phyloP scores from a whole-genome alignment of 164 flowering plant species.

The Litsea cubeba region DNA sequence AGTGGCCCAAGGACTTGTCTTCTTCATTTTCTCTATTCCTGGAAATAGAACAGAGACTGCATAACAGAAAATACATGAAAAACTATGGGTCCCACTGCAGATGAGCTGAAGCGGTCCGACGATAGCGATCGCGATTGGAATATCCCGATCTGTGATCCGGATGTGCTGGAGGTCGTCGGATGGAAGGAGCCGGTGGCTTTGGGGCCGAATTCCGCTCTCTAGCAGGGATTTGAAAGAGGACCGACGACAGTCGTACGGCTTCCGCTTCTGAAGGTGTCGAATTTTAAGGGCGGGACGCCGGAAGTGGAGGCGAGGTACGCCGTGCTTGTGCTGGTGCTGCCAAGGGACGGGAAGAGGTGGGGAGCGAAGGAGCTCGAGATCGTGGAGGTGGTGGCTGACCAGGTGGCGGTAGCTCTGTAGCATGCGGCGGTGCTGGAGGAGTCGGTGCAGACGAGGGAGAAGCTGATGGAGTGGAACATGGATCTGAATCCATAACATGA shows the following conservation, averaged over 20 bases:
- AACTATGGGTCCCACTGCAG: no score
- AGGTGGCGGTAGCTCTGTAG: conserved; percentile 63
- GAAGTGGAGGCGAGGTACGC: conserved; percentile 23
- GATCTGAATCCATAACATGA: conserved; percentile 18
- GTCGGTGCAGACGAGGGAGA: conserved; percentile 45
- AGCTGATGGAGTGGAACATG: conserved; percentile 44
- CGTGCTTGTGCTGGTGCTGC: conserved; percentile 27
- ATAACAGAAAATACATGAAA: no score
- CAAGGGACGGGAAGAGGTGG: conserved; percentile 12
- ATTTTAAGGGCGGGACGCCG: conserved; percentile 29
- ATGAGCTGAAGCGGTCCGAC: neutral
- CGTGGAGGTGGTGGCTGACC: conserved; percentile 31
- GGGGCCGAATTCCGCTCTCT: conserved; percentile 14
- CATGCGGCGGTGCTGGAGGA: conserved; percentile 71
- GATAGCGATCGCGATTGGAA: neutral
- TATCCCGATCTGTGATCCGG: neutral
- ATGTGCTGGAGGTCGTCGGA: neutral
- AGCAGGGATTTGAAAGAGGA: conserved; percentile 8
- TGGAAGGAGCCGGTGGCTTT: conserved; percentile 12
- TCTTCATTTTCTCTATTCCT: no score
- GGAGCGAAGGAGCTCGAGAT: conserved; percentile 24
- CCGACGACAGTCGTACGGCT: conserved; percentile 22
- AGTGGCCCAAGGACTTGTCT: no score
- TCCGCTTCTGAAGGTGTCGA: conserved; percentile 30
- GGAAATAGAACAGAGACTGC: no score